phyloP scores from a whole-genome alignment of 1,139 yeast species.

The Saccharomycopsis crataegensis region DNA sequence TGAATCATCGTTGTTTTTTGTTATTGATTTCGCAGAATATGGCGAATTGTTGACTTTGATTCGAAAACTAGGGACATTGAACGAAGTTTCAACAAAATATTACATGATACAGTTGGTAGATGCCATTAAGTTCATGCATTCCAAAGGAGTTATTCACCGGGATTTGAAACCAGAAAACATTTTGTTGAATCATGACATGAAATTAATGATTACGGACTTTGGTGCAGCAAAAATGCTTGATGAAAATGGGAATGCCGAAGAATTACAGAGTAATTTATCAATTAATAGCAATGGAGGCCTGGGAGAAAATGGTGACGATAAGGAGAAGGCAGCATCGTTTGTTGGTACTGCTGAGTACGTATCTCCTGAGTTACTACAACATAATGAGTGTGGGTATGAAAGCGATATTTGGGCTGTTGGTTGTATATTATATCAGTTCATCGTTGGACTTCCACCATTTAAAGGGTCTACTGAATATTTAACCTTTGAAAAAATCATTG shows the following conservation, averaged over 20 bases:
- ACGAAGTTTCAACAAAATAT: constrained; percentile 70
- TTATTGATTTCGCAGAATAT: constrained; percentile 84
- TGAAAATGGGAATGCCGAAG: constrained; percentile 29
- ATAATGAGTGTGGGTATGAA: constrained; percentile 64
- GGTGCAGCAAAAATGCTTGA: constrained; percentile 64
- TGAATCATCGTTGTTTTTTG: constrained; percentile 79
- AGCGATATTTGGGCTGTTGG: constrained; percentile 83
- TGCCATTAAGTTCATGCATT: constrained; percentile 63
- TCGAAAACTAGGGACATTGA: constrained; percentile 69
- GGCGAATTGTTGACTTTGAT: constrained; percentile 83
- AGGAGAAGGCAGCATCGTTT: constrained; percentile 49
- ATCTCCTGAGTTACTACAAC: constrained; percentile 65
- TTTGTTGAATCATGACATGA: constrained; percentile 53
- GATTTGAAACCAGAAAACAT: constrained; percentile 78
- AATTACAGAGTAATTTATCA: constrained; percentile 2
- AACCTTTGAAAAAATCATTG: constrained; percentile 62
- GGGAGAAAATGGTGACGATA: constrained; percentile 15
- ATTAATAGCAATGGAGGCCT: constrained; percentile 1
- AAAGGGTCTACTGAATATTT: constrained; percentile 70
- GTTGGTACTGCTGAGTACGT: constrained; percentile 86
- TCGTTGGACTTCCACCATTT: constrained; percentile 74
- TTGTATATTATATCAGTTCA: constrained; percentile 67
- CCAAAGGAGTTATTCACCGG: constrained; percentile 70
- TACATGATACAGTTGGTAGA: constrained; percentile 58
- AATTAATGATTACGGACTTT: constrained; percentile 71